Base-by-base conservation (phyloP, 2,329 filamentous ascomycete genomes). In the Trichophyton benhamiae region DNA sequence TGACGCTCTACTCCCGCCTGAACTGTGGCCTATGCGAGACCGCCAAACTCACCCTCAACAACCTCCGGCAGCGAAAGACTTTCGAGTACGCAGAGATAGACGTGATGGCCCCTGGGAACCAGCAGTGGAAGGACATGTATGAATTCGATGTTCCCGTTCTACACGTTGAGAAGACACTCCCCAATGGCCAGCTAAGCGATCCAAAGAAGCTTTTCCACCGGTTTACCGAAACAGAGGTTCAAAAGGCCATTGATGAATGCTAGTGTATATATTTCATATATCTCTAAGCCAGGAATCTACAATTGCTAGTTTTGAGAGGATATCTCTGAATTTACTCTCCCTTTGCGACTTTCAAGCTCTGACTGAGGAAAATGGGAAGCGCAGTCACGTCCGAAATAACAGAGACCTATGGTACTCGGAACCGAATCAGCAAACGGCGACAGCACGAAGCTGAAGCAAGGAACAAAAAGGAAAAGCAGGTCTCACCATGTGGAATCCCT, bases 121-220 rank as follows among this genome's bases (percentile, higher is more conserved):
- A 80, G 64, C 72, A 76, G 58, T 86, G 83, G 83, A 85, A 79
- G 66, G 73, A 78, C 62, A 71, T 83, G 15, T 86, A 86, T 66
- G 83, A 85, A 57, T 85, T 85, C 63, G 83, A 86, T 67, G 83
- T 83, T 2, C 83, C 83, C 0, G 83, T 86, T 63, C 76, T 86
- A 33, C 83, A 86, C 68, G 75, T 85, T 48, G 81, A 79, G 41
- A 80, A 70, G 69, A 74, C 69, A 63, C 63, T 71, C 57, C 66
- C 72, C 25, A 70, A 75, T 58, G 82, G 82, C 63, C 74, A 84
- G 3, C 17, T 22, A 17, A 83, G 83, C 73, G 83, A 86, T 67
- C 78, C 72, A 11, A 74, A 78, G 63, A 86, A 86, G 70, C 72
- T 86, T 36, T 85, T 85, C 76, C 83, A 86, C 71, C 78, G 83